Evolutionary conservation across 2,329 filamentous ascomycete genomes (phyloP).

Genomic region (Aspergillus sp.): DNA sequence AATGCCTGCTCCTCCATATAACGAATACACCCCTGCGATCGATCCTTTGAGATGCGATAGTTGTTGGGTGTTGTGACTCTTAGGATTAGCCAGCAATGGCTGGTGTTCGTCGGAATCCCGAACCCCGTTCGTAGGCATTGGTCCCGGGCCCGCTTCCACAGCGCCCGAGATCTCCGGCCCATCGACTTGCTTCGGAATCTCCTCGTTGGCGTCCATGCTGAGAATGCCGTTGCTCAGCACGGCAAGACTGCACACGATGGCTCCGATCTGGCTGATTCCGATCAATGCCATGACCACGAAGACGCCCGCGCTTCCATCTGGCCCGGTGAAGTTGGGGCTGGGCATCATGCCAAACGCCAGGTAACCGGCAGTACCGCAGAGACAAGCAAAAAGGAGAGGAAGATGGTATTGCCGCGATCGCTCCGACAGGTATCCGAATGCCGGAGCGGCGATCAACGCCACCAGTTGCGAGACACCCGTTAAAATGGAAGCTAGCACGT

Average conservation of each 20-base stretch:
- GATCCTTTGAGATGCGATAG: conserved; percentile 76
- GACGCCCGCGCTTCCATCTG: conserved; percentile 65
- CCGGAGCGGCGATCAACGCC: conserved; percentile 77
- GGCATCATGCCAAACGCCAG: conserved; percentile 68
- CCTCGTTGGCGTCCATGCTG: conserved; percentile 25
- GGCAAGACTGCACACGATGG: conserved; percentile 93
- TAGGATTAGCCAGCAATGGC: conserved; percentile 25
- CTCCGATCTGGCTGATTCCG: conserved; percentile 90
- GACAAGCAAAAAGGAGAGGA: conserved; percentile 69
- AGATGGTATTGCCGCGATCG: conserved; percentile 64
- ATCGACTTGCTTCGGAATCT: conserved; percentile 15
- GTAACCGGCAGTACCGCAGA: conserved; percentile 77
- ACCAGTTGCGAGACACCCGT: conserved; percentile 86
- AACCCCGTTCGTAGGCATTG: neutral
- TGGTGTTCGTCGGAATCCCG: conserved; percentile 24
- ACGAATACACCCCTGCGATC: conserved; percentile 90
- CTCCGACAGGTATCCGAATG: conserved; percentile 84
- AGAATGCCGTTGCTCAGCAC: conserved; percentile 80
- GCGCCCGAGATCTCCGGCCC: neutral
- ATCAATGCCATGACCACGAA: conserved; percentile 77
- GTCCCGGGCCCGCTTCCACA: neutral
- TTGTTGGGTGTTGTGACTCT: conserved; percentile 26
- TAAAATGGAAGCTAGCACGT: conserved; percentile 80
- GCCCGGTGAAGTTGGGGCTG: conserved; percentile 71
- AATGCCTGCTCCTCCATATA: conserved; percentile 87